Base-by-base conservation (phyloP, 139 green algal species). In the Picochlorum sp. region DNA sequence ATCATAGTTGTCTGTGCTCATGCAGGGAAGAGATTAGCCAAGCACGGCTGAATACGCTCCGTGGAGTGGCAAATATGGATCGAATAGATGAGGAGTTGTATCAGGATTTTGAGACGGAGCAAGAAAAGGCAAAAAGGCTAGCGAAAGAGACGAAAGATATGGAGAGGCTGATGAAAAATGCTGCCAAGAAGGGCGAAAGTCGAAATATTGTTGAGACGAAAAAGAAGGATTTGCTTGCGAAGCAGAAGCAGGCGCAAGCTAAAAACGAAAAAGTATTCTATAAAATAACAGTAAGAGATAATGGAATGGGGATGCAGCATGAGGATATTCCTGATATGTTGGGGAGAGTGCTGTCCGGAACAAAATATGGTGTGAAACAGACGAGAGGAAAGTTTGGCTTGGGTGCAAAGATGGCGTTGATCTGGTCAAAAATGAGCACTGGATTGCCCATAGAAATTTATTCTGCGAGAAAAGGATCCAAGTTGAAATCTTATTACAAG, bases 391-490 rank as follows among this genome's bases (percentile, higher is more conserved):
- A 96, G 73, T 98, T 96, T 81, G 91, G 91, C 2, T 78, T 98
- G 33, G 91, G 91, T 16, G 89, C 90, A 39, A 98, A 98, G 76
- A 98, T 98, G 91, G 89, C 86, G 31, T 79, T 98, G 9, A 98
- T 98, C 60, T 98, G 91, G 91, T 80, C 72, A 47, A 83, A 83
- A 69, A 95, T 96, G 87, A 92, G 79, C 50, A 96, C 89, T 1
- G 90, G 89, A 0, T 75, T 96, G 68, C 90, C 90, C 1, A 94
- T 97, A 57, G 72, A 88, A 61, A 81, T 98, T 53, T 55, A 40
- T 29, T 86, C 72, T 51, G 80, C 85, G 0, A 55, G 63, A n/a
- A 22, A 20, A 5, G 72, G 74, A 3, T 61, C 82, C 26, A 26
- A 50, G 40, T 81, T 70, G 59, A 66, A 73, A 5, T 86, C 74